Conservation (phyloP, 495 filamentous ascomycete species). For the Haplographium delicatum region DNA sequence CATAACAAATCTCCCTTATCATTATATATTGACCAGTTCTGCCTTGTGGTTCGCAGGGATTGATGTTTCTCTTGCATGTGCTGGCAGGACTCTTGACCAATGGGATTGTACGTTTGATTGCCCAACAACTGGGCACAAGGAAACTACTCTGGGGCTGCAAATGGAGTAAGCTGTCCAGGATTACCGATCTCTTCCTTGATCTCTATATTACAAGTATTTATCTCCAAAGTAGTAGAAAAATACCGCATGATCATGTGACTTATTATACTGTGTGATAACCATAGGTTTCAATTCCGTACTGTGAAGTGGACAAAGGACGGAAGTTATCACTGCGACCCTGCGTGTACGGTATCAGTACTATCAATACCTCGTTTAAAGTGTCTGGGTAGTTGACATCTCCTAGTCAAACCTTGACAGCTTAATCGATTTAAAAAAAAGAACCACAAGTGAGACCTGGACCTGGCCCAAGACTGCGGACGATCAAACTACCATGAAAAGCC, state of each 20-base stretch:
- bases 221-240: no score
- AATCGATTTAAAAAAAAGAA: no score
- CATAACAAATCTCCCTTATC: slow-evolving; percentile 7
- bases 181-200: background rate
- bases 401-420: no score
- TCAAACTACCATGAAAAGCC: background rate
- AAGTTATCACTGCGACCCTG: no score
- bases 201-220: background rate
- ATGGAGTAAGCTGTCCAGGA: background rate
- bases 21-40: slow-evolving; percentile 1
- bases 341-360: no score
- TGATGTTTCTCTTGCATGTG: slow-evolving; percentile 17
- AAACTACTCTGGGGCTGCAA: background rate
- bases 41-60: slow-evolving; percentile 19
- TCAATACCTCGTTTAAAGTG: no score
- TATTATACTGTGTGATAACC: no score
- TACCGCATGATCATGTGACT: no score
- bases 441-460: no score
- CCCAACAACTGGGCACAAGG: slow-evolving; percentile 11
- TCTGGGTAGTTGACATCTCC: no score
- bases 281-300: no score
- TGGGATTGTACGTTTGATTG: slow-evolving; percentile 4
- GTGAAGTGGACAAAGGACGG: no score
- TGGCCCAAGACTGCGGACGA: background rate
- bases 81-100: slow-evolving; percentile 19